phyloP scores from a whole-genome alignment of 495 filamentous ascomycete species.

The Penicillium coprophilum region DNA sequence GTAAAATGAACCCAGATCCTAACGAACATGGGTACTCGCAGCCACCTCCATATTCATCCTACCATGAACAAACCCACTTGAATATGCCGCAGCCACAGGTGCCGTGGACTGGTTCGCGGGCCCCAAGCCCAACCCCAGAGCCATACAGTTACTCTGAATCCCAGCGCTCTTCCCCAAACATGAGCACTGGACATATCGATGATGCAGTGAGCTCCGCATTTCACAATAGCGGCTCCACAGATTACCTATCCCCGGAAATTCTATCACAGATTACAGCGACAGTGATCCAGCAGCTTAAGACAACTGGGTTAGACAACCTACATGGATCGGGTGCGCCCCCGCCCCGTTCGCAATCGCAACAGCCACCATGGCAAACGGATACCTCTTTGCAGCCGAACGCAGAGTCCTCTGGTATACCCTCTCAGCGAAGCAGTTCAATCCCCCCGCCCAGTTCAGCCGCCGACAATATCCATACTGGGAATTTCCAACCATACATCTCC shows the following conservation, averaged over 20 bases:
- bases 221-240: conserved; percentile 32
- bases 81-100: conserved; percentile 45
- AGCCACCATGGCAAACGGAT: conserved; percentile 34
- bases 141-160: background rate
- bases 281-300: conserved; percentile 54
- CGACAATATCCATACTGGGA: conserved; percentile 31
- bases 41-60: conserved; percentile 38
- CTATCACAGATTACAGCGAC: conserved; percentile 53
- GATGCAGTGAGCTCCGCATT: conserved; percentile 52
- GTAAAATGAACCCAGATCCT: conserved; percentile 29
- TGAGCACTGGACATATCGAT: conserved; percentile 36
- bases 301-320: conserved; percentile 39
- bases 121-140: conserved; percentile 19
- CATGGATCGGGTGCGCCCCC: conserved; percentile 30
- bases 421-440: conserved; percentile 23
- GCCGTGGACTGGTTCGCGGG: conserved; percentile 28
- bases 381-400: conserved; percentile 31
- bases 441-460: conserved; percentile 22
- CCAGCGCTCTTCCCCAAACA: conserved; percentile 1
- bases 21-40: conserved; percentile 25
- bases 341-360: conserved; percentile 32
- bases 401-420: conserved; percentile 26
- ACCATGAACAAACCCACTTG: conserved; percentile 35
- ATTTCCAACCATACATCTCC: conserved; percentile 44
- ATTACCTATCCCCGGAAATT: conserved; percentile 49